phyloP scores from a whole-genome alignment of 352 stramenopile species.

The Phytopythium helicoides region DNA sequence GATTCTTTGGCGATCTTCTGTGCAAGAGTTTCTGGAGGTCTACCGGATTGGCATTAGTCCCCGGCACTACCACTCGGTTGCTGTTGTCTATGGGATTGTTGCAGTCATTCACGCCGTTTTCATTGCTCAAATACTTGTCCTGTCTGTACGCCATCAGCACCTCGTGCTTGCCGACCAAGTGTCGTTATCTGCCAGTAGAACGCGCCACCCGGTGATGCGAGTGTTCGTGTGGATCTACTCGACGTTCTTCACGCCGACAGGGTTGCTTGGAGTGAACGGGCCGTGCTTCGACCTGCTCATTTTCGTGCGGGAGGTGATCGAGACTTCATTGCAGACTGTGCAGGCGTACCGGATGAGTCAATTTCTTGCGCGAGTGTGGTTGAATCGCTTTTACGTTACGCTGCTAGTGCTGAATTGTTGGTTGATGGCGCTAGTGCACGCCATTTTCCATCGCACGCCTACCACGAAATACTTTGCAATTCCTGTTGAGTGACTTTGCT shows the following conservation, averaged over 20 bases:
- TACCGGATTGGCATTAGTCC: not conserved
- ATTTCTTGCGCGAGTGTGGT: slow-evolving; percentile 2
- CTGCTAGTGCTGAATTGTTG: slow-evolving; percentile 19
- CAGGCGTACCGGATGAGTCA: slow-evolving; percentile 14
- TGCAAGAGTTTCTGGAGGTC: not conserved
- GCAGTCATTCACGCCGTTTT: not conserved
- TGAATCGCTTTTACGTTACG: slow-evolving; percentile 12
- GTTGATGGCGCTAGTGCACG: slow-evolving; percentile 26
- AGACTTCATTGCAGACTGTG: slow-evolving; percentile 7
- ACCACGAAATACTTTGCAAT: slow-evolving; percentile 17
- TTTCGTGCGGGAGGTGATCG: slow-evolving; percentile 5
- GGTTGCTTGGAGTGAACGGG: slow-evolving; percentile 23
- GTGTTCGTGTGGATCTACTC: not conserved
- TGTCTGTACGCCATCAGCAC: not conserved
- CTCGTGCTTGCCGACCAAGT: not conserved
- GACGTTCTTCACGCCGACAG: slow-evolving; percentile 19
- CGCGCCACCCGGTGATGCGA: not conserved
- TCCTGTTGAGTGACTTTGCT: slow-evolving; percentile 28
- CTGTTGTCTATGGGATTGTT: not conserved
- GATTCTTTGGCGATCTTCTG: not conserved
- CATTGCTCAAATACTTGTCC: not conserved
- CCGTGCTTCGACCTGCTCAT: slow-evolving; percentile 26
- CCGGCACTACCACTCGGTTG: not conserved
- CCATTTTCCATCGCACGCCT: slow-evolving; percentile 11
- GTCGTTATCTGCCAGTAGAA: not conserved